Conservation (phyloP, 2,329 filamentous ascomycete genomes). For the Amphichorda felina region DNA sequence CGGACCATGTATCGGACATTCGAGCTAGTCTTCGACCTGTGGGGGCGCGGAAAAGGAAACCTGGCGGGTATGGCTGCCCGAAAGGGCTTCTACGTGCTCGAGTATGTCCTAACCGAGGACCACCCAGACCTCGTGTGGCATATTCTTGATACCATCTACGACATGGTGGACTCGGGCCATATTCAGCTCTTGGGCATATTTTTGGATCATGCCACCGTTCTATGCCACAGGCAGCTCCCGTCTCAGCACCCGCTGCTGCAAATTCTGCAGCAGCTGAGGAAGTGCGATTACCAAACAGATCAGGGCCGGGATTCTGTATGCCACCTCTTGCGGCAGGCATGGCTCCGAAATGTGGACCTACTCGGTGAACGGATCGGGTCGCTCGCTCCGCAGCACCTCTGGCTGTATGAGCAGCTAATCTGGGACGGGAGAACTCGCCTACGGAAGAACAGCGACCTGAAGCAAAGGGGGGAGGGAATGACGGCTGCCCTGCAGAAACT, state of each 20-base stretch:
- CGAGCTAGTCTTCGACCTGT: slow-evolving; percentile 23
- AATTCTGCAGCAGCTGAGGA: slow-evolving; percentile 18
- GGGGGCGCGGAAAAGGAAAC: slow-evolving; percentile 20
- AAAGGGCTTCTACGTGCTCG: slow-evolving; percentile 20
- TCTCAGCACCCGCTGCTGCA: slow-evolving; percentile 18
- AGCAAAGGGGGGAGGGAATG: slow-evolving; percentile 15
- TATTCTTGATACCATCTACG: slow-evolving; percentile 23
- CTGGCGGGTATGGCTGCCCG: slow-evolving; percentile 23
- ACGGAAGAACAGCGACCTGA: slow-evolving; percentile 17
- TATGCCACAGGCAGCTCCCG: slow-evolving; percentile 16
- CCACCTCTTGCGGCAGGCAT: slow-evolving; percentile 20
- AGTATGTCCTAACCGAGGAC: slow-evolving; percentile 22
- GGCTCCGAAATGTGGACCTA: slow-evolving; percentile 22
- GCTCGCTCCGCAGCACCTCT: slow-evolving; percentile 15
- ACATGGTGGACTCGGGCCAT: slow-evolving; percentile 22
- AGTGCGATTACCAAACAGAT: slow-evolving; percentile 17
- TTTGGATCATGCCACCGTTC: slow-evolving; percentile 16
- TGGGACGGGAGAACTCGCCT: slow-evolving; percentile 23
- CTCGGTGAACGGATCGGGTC: slow-evolving; percentile 17
- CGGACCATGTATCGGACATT: slow-evolving; percentile 27
- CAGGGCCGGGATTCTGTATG: slow-evolving; percentile 17
- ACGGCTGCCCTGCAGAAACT: slow-evolving; percentile 13
- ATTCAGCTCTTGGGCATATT: slow-evolving; percentile 21
- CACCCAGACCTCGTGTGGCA: slow-evolving; percentile 25
- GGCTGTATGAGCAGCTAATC: slow-evolving; percentile 25